Percentiles rank a stretch among this genome's conserved stretches.
phyloP scores from a whole-genome alignment of 2,329 filamentous ascomycete genomes.

The Sphaceloma murrayae region DNA sequence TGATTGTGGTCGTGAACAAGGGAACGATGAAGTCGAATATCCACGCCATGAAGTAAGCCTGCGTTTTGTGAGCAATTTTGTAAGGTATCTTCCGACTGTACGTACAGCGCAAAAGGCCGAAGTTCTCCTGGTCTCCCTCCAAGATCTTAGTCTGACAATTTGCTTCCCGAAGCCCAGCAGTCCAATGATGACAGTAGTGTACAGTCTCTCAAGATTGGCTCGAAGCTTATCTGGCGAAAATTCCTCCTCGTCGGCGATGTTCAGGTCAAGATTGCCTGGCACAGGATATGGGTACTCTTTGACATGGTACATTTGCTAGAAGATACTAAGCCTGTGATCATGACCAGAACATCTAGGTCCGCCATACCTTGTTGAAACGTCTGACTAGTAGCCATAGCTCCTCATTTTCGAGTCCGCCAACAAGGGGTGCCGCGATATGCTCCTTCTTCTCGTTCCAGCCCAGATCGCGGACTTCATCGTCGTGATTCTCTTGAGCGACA shows the following conservation, averaged over 20 bases:
- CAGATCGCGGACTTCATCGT: constrained; percentile 51
- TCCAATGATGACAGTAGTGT: constrained; percentile 66
- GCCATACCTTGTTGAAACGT: constrained; percentile 61
- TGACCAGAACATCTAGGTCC: background rate
- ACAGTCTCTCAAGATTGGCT: constrained; percentile 66
- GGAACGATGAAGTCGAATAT: constrained; percentile 61
- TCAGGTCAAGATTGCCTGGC: constrained; percentile 64
- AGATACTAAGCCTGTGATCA: background rate
- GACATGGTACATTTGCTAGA: constrained; percentile 57
- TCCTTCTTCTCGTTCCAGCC: constrained; percentile 58
- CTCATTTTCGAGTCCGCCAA: constrained; percentile 61
- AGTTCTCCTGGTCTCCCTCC: constrained; percentile 64
- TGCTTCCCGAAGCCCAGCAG: constrained; percentile 62
- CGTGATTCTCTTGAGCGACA: constrained; percentile 34
- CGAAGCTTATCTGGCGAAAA: constrained; percentile 78
- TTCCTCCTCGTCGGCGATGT: constrained; percentile 71
- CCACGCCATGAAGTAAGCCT: constrained; percentile 58
- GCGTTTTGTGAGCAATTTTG: constrained; percentile 2
- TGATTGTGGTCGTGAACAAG: constrained; percentile 46
- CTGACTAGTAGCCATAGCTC: constrained; percentile 63
- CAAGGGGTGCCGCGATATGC: constrained; percentile 49
- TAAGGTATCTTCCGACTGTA: background rate
- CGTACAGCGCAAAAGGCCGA: constrained; percentile 52
- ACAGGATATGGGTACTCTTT: constrained; percentile 53
- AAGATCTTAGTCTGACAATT: constrained; percentile 64